phyloP scores from a whole-genome alignment of 1,139 yeast genomes.

The Magnusiomyces magnusii region DNA sequence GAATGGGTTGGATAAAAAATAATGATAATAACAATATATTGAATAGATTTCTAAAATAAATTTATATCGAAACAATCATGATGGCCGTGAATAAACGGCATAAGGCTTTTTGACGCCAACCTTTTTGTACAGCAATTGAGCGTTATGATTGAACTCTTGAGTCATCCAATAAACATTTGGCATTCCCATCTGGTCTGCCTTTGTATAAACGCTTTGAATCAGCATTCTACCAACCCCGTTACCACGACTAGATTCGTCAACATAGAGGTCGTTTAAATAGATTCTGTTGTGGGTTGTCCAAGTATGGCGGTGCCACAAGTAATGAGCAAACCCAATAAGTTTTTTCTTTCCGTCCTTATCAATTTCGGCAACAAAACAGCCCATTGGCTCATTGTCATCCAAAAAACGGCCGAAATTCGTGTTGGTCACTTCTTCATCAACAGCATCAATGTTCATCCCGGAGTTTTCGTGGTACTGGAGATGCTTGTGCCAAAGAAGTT shows the following conservation, averaged over 20 bases:
- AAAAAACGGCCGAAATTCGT: conserved; percentile 41
- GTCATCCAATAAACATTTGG: conserved; percentile 50
- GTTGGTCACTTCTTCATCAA: background rate
- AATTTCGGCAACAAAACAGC: conserved; percentile 39
- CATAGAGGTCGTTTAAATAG: conserved; percentile 44
- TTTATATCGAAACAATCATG: background rate
- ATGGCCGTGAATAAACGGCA: background rate
- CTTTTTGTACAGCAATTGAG: conserved; percentile 50
- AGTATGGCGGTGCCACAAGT: conserved; percentile 43
- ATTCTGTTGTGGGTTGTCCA: conserved; percentile 42
- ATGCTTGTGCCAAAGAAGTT: conserved; percentile 39
- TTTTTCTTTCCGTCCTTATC: conserved; percentile 24
- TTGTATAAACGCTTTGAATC: conserved; percentile 41
- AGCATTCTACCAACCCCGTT: conserved; percentile 46
- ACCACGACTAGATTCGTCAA: conserved; percentile 35
- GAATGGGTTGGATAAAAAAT: background rate
- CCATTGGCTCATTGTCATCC: conserved; percentile 40
- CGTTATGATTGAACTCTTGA: conserved; percentile 48
- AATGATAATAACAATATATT: too few species aligned
- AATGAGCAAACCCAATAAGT: conserved; percentile 42
- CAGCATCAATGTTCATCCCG: conserved; percentile 4
- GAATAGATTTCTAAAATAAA: too few species aligned
- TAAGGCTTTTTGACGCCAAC: conserved; percentile 30
- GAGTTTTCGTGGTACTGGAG: conserved; percentile 40
- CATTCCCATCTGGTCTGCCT: conserved; percentile 40